These are phyloP conservation scores for Mucor indicus DNA, from an alignment of 371 early-diverging fungal species.

Conservation along the genomic window DNA sequence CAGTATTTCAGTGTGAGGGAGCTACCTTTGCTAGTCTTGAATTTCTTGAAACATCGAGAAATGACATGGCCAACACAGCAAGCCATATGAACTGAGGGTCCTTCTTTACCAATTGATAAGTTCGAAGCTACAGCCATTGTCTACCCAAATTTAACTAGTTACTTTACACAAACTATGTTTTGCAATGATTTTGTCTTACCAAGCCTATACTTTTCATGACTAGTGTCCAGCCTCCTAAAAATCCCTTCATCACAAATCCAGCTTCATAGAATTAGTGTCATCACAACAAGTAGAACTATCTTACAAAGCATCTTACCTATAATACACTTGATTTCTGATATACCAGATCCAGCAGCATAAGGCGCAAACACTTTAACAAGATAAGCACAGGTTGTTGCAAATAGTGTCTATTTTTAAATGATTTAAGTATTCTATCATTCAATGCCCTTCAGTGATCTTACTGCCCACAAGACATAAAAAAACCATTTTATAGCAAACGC, in stretches of 20 bases:
- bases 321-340: slow-evolving; percentile 95
- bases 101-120: slow-evolving; percentile 91
- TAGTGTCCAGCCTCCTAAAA: slow-evolving; percentile 85
- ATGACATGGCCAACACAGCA: slow-evolving; percentile 90
- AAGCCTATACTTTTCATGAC: slow-evolving; percentile 86
- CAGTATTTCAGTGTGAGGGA: not conserved
- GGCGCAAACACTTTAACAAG: slow-evolving; percentile 73
- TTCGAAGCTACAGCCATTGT: slow-evolving; percentile 86
- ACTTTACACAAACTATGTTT: not conserved
- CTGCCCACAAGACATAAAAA: slow-evolving; percentile 59
- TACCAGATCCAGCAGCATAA: slow-evolving; percentile 93
- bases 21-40: slow-evolving; percentile 76
- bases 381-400: slow-evolving; percentile 57
- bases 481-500: slow-evolving; percentile 55
- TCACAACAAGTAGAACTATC: too few relatives aligned
- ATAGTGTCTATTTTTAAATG: slow-evolving; percentile 43
- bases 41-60: slow-evolving; percentile 82
- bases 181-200: slow-evolving; percentile 19
- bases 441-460: slow-evolving; percentile 24
- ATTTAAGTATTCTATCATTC: not conserved
- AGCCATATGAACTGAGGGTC: slow-evolving; percentile 93
- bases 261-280: slow-evolving; percentile 24
- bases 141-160: slow-evolving; percentile 21
- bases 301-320: slow-evolving; percentile 50
- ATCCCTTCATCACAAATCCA: slow-evolving; percentile 91